Evolutionary conservation across 1,284 basidiomycete species (phyloP).

Genomic region (Caloboletus inedulis): DNA sequence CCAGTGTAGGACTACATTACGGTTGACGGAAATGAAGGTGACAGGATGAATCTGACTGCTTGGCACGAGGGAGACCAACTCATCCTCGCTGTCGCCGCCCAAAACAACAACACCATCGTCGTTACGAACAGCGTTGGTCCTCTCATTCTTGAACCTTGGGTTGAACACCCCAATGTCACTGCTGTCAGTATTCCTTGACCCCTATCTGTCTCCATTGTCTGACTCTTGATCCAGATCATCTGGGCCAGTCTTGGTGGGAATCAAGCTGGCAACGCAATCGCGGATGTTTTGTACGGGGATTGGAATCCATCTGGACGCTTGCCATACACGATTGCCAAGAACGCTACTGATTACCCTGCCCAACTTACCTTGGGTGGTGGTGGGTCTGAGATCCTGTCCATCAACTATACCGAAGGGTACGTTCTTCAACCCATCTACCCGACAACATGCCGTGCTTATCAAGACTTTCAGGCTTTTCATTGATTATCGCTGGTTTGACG

Average conservation of each 20-base stretch:
- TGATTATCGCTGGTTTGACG: conserved; percentile 57
- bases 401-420: conserved; percentile 42
- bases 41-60: conserved; percentile 52
- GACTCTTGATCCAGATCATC: conserved; percentile 30
- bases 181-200: conserved; percentile 30
- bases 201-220: background rate
- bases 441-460: conserved; percentile 13
- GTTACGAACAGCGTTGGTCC: conserved; percentile 55
- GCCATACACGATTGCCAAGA: conserved; percentile 59
- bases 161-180: conserved; percentile 51
- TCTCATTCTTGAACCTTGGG: conserved; percentile 50
- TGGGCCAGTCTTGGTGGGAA: conserved; percentile 59
- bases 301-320: conserved; percentile 56
- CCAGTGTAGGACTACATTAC: conserved; percentile 46
- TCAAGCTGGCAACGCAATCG: conserved; percentile 45
- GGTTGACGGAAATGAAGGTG: conserved; percentile 47
- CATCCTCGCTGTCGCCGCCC: conserved; percentile 34
- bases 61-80: conserved; percentile 56
- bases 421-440: conserved; percentile 4
- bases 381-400: conserved; percentile 26
- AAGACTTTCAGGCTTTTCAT: conserved; percentile 40
- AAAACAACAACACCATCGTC: conserved; percentile 55
- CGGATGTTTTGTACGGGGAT: conserved; percentile 46
- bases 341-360: conserved; percentile 32
- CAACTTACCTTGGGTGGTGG: conserved; percentile 31